Conservation (phyloP, 768 basidiomycete species). For the Goffeauzyma gilvescens region DNA sequence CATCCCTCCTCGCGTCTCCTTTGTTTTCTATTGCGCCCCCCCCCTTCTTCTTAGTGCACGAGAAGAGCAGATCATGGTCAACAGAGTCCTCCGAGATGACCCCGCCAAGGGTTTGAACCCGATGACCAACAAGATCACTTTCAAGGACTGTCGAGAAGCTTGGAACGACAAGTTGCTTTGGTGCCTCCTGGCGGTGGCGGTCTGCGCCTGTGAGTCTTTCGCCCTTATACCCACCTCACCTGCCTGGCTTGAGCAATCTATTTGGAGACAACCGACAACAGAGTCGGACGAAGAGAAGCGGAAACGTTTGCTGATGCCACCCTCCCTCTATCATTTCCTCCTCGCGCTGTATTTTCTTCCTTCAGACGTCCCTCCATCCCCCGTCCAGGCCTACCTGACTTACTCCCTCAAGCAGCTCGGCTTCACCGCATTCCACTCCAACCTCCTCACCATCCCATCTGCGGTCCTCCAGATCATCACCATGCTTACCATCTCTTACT, state of each 20-base stretch:
- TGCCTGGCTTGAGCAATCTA: too few species aligned
- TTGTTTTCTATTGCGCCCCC: too few species aligned
- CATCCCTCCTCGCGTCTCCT: constrained; percentile 6
- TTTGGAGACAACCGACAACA: too few species aligned
- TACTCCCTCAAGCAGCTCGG: constrained; percentile 44
- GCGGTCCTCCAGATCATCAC: constrained; percentile 38
- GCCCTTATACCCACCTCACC: too few species aligned
- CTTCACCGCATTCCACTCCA: constrained; percentile 46
- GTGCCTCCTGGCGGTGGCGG: too few species aligned
- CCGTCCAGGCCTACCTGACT: constrained; percentile 48
- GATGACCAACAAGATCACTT: constrained; percentile 6
- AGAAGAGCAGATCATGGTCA: constrained; percentile 48
- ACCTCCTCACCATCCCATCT: constrained; percentile 46
- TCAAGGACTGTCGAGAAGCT: constrained; percentile 7
- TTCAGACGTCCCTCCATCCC: constrained; percentile 39
- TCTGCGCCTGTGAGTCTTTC: constrained; percentile 4
- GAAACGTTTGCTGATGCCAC: too few species aligned
- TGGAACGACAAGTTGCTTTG: constrained; percentile 9
- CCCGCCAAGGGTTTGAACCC: constrained; percentile 39
- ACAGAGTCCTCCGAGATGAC: constrained; percentile 45
- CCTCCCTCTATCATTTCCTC: too few species aligned
- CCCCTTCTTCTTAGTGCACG: too few species aligned
- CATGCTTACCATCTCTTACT: constrained; percentile 38
- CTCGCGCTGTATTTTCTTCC: too few species aligned
- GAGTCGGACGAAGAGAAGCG: too few species aligned